phyloP scores from a whole-genome alignment of 2,329 filamentous ascomycete genomes.

The Scedosporium dehoogii region DNA sequence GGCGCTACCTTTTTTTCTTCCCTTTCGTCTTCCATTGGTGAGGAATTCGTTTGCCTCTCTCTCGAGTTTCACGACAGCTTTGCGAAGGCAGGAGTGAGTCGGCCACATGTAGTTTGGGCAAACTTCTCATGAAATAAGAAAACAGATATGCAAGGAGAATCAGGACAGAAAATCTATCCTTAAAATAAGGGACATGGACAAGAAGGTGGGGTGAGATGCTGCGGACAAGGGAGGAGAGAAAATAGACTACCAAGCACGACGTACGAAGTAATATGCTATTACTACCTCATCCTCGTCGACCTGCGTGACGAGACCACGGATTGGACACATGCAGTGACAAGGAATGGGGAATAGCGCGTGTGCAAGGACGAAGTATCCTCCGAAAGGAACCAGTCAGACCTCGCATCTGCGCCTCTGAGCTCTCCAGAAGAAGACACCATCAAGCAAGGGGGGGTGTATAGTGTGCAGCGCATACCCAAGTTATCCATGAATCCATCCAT shows the following conservation, averaged over 20 bases:
- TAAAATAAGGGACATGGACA: neutral
- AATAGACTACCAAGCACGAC: neutral
- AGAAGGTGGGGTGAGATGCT: neutral
- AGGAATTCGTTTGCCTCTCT: neutral
- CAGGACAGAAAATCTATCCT: no score
- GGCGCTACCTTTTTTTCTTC: neutral
- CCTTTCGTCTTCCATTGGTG: neutral
- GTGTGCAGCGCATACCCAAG: no score
- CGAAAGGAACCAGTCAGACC: neutral
- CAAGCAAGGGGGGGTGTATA: neutral
- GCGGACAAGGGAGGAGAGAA: neutral
- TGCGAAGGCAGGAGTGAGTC: neutral
- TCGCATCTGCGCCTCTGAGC: neutral
- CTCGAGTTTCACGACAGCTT: no score
- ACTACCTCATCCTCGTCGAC: neutral
- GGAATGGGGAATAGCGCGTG: neutral
- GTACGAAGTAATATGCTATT: no score
- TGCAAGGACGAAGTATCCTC: neutral
- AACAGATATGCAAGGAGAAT: neutral
- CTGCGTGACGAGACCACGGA: neutral
- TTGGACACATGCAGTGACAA: neutral
- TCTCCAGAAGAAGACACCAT: neutral
- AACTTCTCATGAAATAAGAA: neutral
- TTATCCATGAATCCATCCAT: neutral
- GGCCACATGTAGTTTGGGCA: neutral